phyloP scores from a whole-genome alignment of 345 rosid genomes.

The Clausena lansium region DNA sequence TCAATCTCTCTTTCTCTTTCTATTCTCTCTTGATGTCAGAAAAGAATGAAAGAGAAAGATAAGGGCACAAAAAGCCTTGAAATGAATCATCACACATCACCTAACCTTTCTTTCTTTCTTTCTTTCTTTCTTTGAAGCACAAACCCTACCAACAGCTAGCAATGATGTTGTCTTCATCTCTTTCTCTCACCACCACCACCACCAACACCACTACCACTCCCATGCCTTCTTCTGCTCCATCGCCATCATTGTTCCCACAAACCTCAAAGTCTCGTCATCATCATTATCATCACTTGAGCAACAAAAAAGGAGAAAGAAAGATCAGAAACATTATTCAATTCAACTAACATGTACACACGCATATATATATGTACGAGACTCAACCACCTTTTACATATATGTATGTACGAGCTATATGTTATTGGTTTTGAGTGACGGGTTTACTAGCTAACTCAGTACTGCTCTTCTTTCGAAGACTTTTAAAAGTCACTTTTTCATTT shows the following conservation, averaged over 20 bases:
- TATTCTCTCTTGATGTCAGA: slow-evolving; percentile 7
- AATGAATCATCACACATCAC: not conserved
- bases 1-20: not conserved
- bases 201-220: not conserved
- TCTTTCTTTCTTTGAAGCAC: not conserved
- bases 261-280: not conserved
- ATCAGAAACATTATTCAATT: not conserved
- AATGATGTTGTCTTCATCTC: slow-evolving; percentile 13
- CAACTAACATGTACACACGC: not conserved
- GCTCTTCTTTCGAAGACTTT: not conserved
- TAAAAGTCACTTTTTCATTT: not conserved
- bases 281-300: not conserved
- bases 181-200: slow-evolving; percentile 1
- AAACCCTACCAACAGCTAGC: slow-evolving; percentile 4
- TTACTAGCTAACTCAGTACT: no score
- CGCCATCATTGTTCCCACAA: slow-evolving; percentile 22
- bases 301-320: not conserved
- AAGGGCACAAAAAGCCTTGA: slow-evolving; percentile 1
- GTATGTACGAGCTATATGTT: not conserved
- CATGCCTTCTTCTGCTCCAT: slow-evolving; percentile 8
- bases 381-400: not conserved
- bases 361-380: not conserved
- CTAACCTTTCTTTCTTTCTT: not conserved
- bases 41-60: not conserved
- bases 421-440: not conserved